Base-by-base conservation (phyloP, 345 rosid genomes). In the Anastatica hierochuntica region DNA sequence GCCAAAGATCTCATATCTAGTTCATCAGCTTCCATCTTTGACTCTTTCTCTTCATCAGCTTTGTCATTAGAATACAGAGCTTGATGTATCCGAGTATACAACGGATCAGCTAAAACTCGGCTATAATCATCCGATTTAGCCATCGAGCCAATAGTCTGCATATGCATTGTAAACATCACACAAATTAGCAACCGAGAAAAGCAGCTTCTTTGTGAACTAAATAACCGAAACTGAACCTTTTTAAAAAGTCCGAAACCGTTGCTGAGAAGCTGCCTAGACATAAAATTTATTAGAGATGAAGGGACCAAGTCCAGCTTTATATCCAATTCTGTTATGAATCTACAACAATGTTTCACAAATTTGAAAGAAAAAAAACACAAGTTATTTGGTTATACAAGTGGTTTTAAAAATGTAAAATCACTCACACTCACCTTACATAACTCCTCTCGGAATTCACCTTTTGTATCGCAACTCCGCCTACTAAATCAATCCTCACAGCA, bases 291-390 rank as follows among this genome's bases (percentile, higher is more conserved):
- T 40, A 92, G 90, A 53, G 82, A 72, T 8, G 97, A 87, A 64
- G 97, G 99, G 27, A 88, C 77, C 20, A 92, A 81, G 57, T 88
- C 97, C 67, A 94, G 59, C 87, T 94, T 94, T 62, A 88, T 39
- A 78, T 94, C 99, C 72, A 94, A 8, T 53, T 61, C 85, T 24
- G 65, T 85, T 23, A 94, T 85, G 7, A 92, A 79, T 79, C 99
- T 71, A 74, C 56, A 34, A 18, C n/a, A 17, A 6, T n/a, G 26
- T 43, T 8, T 3, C 29, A 38, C n/a, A 45, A 37, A 39, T 62
- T 36, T 36, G 31, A n/a, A 24, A 14, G 2, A n/a, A 37, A 7
- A 63, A 14, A 1, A 14, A 7, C 13, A 4, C 27, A 24, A 24
- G 27, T 3, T 24, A 24, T 13, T 6, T 18, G 19, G 30, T 47